Evolutionary conservation across 2,329 filamentous ascomycete genomes (phyloP), one percentile per base, ranked within the genome.

Genomic region (Diaporthe sp.): DNA sequence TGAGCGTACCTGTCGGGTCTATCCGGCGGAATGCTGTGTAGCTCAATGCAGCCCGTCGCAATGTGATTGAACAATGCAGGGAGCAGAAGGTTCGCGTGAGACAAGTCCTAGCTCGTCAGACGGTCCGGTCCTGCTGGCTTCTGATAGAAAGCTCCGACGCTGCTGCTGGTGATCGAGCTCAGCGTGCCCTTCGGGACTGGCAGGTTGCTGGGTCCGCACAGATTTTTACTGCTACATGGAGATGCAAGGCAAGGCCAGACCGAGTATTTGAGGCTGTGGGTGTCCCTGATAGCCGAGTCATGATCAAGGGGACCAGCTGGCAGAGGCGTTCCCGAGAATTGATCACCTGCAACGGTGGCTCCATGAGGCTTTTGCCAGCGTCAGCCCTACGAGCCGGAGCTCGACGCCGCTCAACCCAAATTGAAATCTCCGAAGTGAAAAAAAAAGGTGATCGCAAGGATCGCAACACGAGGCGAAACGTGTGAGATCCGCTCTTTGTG

Each of bases 311-410:
- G 57, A 62, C 34, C 70, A 25, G 70, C 42, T 51, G n/a, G 22
- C 22, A 28, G 44, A 55, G 51, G 25, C 53, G 71, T 57, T 57
- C 44, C 71, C 37, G 34, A 57, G 17, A 13, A 44, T 37, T 65
- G 46, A 55, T 53, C 71, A 73, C 58, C 49, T 65, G 70, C 58
- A 55, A 73, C 71, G 37, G 34, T 73, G 58, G 44, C 25, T 25
- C 25, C 71, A 53, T 39, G 59, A 55, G 61, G 71, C 71, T 49
- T 57, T 19, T 42, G 61, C 73, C 22, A 70, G 42, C 34, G 31
- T 76, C 71, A 76, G 74, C 74, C 74, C 72, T 74, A 74, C 34
- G 58, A 55, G n/a, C 71, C 57, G 62, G 55, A 46, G 44, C 58
- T 65, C 51, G 70, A 61, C 57, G 57, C 55, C 70, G 44, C 51